A percentile compares a stretch with the other conserved stretches of the same genome.
These are phyloP conservation scores for Geotrichum phurueaensis DNA, from an alignment of 1,139 yeast species.

Conservation along the genomic window DNA sequence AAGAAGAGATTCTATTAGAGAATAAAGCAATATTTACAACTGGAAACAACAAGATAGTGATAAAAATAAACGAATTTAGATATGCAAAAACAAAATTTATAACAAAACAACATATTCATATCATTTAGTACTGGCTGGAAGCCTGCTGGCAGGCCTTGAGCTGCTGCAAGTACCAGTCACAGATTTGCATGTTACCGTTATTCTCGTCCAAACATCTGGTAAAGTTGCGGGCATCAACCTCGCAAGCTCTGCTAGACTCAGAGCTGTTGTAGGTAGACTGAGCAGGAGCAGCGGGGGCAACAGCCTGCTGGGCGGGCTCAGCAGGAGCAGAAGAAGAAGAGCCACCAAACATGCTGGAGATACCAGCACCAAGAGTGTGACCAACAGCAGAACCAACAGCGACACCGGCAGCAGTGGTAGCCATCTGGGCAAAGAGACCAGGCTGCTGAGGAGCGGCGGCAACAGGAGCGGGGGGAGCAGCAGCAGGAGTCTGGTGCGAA, in stretches of 20 bases:
- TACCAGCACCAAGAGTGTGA: slow-evolving; percentile 93
- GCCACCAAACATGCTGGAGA: slow-evolving; percentile 84
- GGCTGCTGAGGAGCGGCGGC: slow-evolving; percentile 59
- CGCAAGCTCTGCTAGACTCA: slow-evolving; percentile 58
- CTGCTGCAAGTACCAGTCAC: slow-evolving; percentile 95
- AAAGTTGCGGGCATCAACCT: slow-evolving; percentile 87
- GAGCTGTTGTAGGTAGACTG: slow-evolving; percentile 24
- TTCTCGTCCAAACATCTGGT: slow-evolving; percentile 93
- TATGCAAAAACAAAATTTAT: not conserved
- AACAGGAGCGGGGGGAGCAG: slow-evolving; percentile 35
- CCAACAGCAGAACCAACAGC: slow-evolving; percentile 98
- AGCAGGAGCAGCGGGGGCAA: slow-evolving; percentile 27
- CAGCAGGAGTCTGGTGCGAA: slow-evolving; percentile 39
- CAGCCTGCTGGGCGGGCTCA: slow-evolving; percentile 34
- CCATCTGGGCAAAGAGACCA: slow-evolving; percentile 95
- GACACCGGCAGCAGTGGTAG: slow-evolving; percentile 98
- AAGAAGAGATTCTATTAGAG: not conserved
- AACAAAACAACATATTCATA: not conserved
- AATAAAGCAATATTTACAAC: not conserved
- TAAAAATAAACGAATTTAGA: not conserved
- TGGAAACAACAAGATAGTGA: not conserved
- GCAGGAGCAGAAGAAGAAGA: slow-evolving; percentile 49
- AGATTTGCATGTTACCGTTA: slow-evolving; percentile 90
- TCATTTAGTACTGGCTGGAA: slow-evolving; percentile 60
- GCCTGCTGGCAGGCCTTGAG: slow-evolving; percentile 97